These are phyloP conservation scores for Ophiostoma angusticollis DNA, from an alignment of 2,329 filamentous ascomycete genomes.

Conservation along the genomic window DNA sequence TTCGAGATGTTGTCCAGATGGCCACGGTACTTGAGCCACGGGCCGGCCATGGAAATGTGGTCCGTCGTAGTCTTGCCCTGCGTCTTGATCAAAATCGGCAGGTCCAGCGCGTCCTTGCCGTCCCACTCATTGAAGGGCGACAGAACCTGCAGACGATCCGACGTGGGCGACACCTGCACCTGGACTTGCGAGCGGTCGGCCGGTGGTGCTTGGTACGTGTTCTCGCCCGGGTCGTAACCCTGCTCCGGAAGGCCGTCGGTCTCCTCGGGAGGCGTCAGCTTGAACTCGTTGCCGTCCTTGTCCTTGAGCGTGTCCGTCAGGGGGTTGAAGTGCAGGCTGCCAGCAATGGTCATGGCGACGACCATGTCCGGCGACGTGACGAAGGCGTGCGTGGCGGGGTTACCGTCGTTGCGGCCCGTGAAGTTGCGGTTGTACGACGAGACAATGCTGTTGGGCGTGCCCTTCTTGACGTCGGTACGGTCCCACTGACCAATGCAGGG, in stretches of 20 bases:
- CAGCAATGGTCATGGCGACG: slow-evolving; percentile 28
- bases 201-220: slow-evolving; percentile 95
- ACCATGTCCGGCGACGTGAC: slow-evolving; percentile 34
- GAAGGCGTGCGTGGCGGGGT: slow-evolving; percentile 34
- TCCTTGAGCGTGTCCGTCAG: slow-evolving; percentile 84
- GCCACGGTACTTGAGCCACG: slow-evolving; percentile 97
- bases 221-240: slow-evolving; percentile 77
- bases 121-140: slow-evolving; percentile 79
- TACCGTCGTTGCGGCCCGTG: slow-evolving; percentile 74
- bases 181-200: slow-evolving; percentile 57
- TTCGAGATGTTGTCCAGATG: slow-evolving; percentile 99
- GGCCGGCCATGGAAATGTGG: slow-evolving; percentile 93
- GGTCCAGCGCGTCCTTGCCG: slow-evolving; percentile 71
- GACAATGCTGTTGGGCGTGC: slow-evolving; percentile 88
- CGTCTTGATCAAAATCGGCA: slow-evolving; percentile 93
- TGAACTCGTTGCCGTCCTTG: slow-evolving; percentile 94
- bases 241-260: slow-evolving; percentile 67
- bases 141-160: slow-evolving; percentile 89
- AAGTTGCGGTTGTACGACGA: slow-evolving; percentile 99
- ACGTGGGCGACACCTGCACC: slow-evolving; percentile 76
- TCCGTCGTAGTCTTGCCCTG: slow-evolving; percentile 95
- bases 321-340: slow-evolving; percentile 70
- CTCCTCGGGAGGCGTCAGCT: slow-evolving; percentile 57
- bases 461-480: slow-evolving; percentile 85
- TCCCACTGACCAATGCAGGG: slow-evolving; percentile 95